phyloP scores from a whole-genome alignment of 169 alveolate genomes.

The Plasmodium billcollinsi region DNA sequence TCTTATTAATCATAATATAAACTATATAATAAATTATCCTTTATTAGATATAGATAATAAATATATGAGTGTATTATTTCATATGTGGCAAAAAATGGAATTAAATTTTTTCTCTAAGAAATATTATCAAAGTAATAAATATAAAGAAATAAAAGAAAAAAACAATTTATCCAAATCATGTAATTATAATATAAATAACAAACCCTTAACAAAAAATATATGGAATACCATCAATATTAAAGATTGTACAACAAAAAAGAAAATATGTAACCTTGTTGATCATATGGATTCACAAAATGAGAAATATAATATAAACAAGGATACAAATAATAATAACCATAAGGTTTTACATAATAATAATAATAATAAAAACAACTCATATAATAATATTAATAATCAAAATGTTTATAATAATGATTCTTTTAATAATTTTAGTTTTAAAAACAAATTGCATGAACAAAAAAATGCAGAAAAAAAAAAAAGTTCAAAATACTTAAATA shows the following conservation, averaged over 20 bases:
- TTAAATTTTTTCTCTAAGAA: constrained; percentile 12
- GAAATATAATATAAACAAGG: no score
- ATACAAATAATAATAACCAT: no score
- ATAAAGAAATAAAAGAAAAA: not conserved
- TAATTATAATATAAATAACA: not conserved
- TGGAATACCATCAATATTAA: not conserved
- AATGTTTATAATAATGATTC: no score
- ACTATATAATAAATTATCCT: constrained; percentile 1
- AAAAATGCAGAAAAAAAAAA: no score
- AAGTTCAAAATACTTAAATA: not conserved
- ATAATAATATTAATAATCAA: no score
- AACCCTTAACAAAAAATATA: not conserved
- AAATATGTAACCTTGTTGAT: not conserved
- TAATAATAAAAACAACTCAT: no score
- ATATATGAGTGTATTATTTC: constrained; percentile 38
- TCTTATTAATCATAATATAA: not conserved
- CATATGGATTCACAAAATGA: no score
- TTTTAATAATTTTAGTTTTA: no score
- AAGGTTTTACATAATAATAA: no score
- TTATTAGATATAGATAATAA: constrained; percentile 38
- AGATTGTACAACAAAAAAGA: constrained; percentile 3
- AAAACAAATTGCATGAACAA: no score
- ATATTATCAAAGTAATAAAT: not conserved
- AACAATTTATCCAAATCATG: not conserved
- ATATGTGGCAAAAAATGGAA: constrained; percentile 71